These are phyloP conservation scores for Boletellus emodensis DNA, from an alignment of 768 basidiomycete genomes.

Conservation along the genomic window DNA sequence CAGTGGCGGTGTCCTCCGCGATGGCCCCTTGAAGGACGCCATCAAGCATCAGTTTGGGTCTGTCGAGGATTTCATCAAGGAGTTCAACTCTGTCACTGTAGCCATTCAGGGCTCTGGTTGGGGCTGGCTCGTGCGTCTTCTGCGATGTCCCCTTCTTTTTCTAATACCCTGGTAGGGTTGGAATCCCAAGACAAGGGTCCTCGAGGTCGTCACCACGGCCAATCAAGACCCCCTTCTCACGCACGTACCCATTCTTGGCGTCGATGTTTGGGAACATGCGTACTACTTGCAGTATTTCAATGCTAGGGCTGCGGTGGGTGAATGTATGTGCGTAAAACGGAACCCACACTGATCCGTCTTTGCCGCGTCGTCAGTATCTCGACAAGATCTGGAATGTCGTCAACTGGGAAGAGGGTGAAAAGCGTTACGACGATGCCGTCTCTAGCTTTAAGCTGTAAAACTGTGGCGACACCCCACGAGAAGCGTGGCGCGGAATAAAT, in stretches of 20 bases:
- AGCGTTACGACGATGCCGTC: constrained; percentile 49
- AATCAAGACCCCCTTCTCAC: constrained; percentile 92
- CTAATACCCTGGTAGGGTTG: constrained; percentile 49
- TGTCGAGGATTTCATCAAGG: constrained; percentile 68
- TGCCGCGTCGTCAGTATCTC: constrained; percentile 48
- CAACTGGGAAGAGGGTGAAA: constrained; percentile 74
- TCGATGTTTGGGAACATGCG: constrained; percentile 96
- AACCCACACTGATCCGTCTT: background rate
- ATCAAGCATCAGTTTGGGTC: constrained; percentile 65
- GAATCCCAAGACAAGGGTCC: constrained; percentile 61
- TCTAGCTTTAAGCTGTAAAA: constrained; percentile 35
- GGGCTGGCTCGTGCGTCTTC: constrained; percentile 84
- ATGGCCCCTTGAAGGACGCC: constrained; percentile 67
- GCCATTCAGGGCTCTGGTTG: constrained; percentile 92
- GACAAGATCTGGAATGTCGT: constrained; percentile 72
- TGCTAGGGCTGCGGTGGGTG: constrained; percentile 84
- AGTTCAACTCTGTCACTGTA: constrained; percentile 82
- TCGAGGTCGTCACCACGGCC: constrained; percentile 86
- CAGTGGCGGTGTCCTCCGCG: constrained; percentile 55
- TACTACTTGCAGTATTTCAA: constrained; percentile 98
- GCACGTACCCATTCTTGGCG: constrained; percentile 80
- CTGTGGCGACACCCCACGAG: background rate
- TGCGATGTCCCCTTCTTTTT: background rate
- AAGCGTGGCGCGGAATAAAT: background rate
- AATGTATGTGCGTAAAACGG: background rate